phyloP scores from a whole-genome alignment of 2,329 filamentous ascomycete species.

The Cryoendolithus antarcticus region DNA sequence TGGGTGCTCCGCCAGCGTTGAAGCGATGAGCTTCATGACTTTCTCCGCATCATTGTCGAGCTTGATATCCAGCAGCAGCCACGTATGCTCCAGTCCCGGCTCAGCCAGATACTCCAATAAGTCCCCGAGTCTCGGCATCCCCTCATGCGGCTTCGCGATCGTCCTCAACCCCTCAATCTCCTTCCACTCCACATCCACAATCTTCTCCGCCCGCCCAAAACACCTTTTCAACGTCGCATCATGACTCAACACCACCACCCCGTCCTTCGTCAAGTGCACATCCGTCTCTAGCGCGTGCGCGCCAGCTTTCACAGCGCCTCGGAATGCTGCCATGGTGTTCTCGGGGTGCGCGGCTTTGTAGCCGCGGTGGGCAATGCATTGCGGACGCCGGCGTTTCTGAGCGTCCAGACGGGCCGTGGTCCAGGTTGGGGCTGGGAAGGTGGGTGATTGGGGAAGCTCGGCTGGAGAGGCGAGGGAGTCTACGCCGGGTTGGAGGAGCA shows the following conservation, averaged over 20 bases:
- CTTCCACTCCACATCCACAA: conserved; percentile 65
- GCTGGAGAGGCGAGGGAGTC: conserved; percentile 16
- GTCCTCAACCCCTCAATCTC: conserved; percentile 60
- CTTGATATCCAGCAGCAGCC: conserved; percentile 86
- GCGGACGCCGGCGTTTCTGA: conserved; percentile 38
- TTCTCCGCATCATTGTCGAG: conserved; percentile 57
- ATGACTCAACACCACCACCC: conserved; percentile 61
- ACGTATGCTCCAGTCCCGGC: conserved; percentile 54
- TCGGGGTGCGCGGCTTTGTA: conserved; percentile 70
- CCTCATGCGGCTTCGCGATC: conserved; percentile 51
- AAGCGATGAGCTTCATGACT: conserved; percentile 57
- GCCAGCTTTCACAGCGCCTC: conserved; percentile 58
- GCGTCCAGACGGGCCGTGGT: conserved; percentile 12
- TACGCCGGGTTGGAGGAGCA: conserved; percentile 19
- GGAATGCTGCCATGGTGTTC: conserved; percentile 73
- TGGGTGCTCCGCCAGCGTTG: conserved; percentile 45
- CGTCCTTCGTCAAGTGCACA: conserved; percentile 68
- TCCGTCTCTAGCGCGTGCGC: conserved; percentile 82
- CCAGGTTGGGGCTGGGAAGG: conserved; percentile 14
- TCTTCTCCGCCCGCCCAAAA: conserved; percentile 60
- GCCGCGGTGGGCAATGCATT: conserved; percentile 66
- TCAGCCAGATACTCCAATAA: conserved; percentile 58
- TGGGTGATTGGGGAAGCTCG: conserved; percentile 11
- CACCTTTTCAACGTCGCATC: conserved; percentile 69
- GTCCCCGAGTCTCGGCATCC: conserved; percentile 63